phyloP scores from a whole-genome alignment of 2,329 filamentous ascomycete genomes.

The Orbilia javanica region DNA sequence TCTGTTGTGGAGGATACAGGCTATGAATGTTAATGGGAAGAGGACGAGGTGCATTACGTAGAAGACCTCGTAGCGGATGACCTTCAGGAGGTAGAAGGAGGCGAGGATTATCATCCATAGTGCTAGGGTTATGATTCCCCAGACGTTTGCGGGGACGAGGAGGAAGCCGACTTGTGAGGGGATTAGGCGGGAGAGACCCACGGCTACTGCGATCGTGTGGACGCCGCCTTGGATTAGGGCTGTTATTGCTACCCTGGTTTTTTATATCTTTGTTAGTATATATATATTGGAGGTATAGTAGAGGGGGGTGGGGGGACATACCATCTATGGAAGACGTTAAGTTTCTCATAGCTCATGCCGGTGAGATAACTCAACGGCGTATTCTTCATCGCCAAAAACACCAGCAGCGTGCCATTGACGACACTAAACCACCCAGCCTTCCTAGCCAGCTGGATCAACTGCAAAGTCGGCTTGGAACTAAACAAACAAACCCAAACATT shows the following conservation, averaged over 20 bases:
- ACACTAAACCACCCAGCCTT: constrained; percentile 56
- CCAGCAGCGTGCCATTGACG: constrained; percentile 52
- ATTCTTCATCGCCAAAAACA: constrained; percentile 59
- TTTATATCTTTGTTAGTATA: neutral
- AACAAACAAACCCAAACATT: constrained; percentile 55
- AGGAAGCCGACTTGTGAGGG: constrained; percentile 56
- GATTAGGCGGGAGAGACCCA: constrained; percentile 55
- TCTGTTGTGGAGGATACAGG: constrained; percentile 55
- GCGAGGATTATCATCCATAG: constrained; percentile 58
- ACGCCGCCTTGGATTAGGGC: constrained; percentile 52
- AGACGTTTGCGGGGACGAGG: constrained; percentile 51
- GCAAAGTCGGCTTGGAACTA: constrained; percentile 50
- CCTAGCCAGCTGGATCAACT: constrained; percentile 55
- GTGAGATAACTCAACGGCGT: constrained; percentile 56
- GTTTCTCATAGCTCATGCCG: constrained; percentile 56
- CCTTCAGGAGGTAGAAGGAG: constrained; percentile 58
- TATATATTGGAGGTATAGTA: neutral
- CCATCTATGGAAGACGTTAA: constrained; percentile 58
- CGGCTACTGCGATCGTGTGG: constrained; percentile 55
- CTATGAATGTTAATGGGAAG: constrained; percentile 55
- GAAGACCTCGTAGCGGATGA: constrained; percentile 57
- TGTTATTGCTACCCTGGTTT: constrained; percentile 51
- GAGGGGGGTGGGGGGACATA: neutral
- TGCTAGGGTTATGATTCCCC: constrained; percentile 55
- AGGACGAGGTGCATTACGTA: constrained; percentile 52